Conservation (phyloP, 306 rosid genomes). For the Comarum palustre region DNA sequence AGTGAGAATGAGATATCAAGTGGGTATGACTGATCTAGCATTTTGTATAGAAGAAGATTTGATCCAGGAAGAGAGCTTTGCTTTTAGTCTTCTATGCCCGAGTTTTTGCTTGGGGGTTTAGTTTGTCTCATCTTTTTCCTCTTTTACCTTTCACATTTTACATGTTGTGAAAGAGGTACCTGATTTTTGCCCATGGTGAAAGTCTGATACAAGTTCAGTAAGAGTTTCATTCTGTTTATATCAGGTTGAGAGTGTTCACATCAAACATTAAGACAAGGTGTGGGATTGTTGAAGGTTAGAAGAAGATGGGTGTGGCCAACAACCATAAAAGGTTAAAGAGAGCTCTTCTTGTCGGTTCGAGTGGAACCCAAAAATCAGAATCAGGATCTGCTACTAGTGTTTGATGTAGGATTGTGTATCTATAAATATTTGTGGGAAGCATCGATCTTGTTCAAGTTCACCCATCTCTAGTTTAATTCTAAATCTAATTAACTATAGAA, state of each 20-base stretch:
- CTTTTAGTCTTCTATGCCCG: slow-evolving; percentile 25
- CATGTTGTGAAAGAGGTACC: slow-evolving; percentile 42
- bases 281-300: slow-evolving; percentile 54
- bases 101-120: slow-evolving; percentile 40
- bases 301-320: slow-evolving; percentile 63
- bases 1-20: slow-evolving; percentile 29
- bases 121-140: no score
- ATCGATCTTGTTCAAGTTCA: slow-evolving; percentile 26
- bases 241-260: slow-evolving; percentile 34
- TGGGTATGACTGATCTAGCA: slow-evolving; percentile 53
- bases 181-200: slow-evolving; percentile 43
- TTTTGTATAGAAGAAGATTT: slow-evolving; percentile 57
- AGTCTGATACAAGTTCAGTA: slow-evolving; percentile 32
- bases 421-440: slow-evolving; percentile 32
- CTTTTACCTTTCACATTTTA: slow-evolving; percentile 44
- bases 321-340: slow-evolving; percentile 44
- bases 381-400: slow-evolving; percentile 67
- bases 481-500: slow-evolving; percentile 22
- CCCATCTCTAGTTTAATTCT: slow-evolving; percentile 21
- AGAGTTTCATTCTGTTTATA: slow-evolving; percentile 19
- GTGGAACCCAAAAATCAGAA: slow-evolving; percentile 86
- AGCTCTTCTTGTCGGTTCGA: slow-evolving; percentile 53
- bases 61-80: slow-evolving; percentile 34
- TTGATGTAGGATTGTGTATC: slow-evolving; percentile 62
- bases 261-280: slow-evolving; percentile 42